Evolutionary conservation across 768 basidiomycete genomes (phyloP), one percentile per base, ranked within the genome.

Genomic region (Crassisporium funariophilum): DNA sequence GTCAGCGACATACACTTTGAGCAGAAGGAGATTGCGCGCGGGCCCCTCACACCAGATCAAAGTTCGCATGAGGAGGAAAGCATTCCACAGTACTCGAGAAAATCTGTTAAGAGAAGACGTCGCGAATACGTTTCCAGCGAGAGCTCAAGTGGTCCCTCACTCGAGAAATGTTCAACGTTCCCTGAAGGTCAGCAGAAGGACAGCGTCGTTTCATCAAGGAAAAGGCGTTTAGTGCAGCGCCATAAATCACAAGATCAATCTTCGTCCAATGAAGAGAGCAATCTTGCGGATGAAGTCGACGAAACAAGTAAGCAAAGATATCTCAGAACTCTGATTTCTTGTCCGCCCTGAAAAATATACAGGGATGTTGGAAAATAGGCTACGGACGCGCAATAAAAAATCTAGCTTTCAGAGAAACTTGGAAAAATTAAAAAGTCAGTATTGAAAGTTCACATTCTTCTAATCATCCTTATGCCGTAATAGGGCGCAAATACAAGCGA

Each of bases 281-380:
- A 44, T 41, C 49, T 70, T 20, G 63, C 61, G 7, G 70, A 77
- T 21, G 77, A 81, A 54, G 69, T 85, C 6, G 78, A 86, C 35
- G 70, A 77, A 69, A 70, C 81, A 50, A 73, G 87, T 85, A 56
- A 59, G 77, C 64, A 41, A 27, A 15, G 9, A 23, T 33, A 10
- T 15, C 7, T 35, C 13, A 47, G 12, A 17, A n/a, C 15, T 45
- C 42, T 17, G 34, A 35, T 19, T 34, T n/a, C 23, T 35, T 47
- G 10, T 5, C 6, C 27, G 38, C 39, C 16, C 16, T 42, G 29
- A 19, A 45, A 9, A 15, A 31, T 41, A 24, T 19, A 15, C 50
- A 90, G 85, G 70, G 42, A 85, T 91, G 21, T 66, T 92, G 31
- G 72, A 83, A 19, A 69, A 67, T 5, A 82, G 89, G 35, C 63